Evolutionary conservation across 495 filamentous ascomycete genomes (phyloP).

Genomic region (Thermothielavioides terrestris): DNA sequence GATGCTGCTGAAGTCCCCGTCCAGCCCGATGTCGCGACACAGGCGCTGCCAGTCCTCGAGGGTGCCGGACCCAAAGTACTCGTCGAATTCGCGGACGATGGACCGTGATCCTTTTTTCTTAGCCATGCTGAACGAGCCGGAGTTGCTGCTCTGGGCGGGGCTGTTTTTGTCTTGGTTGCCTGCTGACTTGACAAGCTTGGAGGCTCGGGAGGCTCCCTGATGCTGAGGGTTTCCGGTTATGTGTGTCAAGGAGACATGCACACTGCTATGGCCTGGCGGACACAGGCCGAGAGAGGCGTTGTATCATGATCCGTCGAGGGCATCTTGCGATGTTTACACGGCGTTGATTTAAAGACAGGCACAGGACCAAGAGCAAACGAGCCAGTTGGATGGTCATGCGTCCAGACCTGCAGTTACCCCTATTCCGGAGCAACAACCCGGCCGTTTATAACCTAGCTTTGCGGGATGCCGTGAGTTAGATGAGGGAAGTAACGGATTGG

Average conservation of each 20-base stretch:
- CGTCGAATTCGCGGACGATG: conserved; percentile 15
- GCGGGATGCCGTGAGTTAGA: background rate
- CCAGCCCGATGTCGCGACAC: conserved; percentile 28
- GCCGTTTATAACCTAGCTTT: background rate
- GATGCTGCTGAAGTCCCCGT: conserved; percentile 20
- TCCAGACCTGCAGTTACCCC: background rate
- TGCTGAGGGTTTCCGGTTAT: no score
- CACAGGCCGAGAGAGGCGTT: no score
- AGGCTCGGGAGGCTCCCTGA: no score
- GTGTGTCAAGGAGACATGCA: no score
- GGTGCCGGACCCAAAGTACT: conserved; percentile 25
- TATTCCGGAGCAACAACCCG: background rate
- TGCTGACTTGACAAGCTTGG: background rate
- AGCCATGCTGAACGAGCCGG: no score
- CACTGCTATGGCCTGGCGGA: no score
- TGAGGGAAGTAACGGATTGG: no score
- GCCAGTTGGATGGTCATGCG: background rate
- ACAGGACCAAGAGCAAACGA: background rate
- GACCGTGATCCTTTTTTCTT: background rate
- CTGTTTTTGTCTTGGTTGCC: no score
- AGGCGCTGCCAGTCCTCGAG: conserved; percentile 30
- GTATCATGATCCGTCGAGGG: no score
- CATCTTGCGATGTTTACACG: background rate
- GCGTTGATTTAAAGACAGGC: background rate
- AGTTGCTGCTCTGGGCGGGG: no score